Base-by-base conservation (phyloP, 192 early-diverging fungal genomes). In the Cladochytrium replicatum region DNA sequence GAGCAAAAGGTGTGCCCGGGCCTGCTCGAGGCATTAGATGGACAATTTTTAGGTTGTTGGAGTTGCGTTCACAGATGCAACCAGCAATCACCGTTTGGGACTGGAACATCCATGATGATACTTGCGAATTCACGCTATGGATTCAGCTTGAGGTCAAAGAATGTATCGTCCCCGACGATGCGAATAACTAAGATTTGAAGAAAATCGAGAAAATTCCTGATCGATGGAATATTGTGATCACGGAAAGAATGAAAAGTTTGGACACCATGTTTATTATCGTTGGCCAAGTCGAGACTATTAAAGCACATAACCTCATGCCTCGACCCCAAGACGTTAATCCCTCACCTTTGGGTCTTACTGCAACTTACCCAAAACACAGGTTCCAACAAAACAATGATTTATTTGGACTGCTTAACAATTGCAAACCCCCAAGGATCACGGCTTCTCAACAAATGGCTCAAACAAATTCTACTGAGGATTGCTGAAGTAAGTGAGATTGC, bases 81-180 rank as follows among this genome's bases (percentile, higher is more conserved):
- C 91, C 1, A 74, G 60, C 4, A 57, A 79, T 45, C 74, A 85
- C 9, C n/a, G n/a, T n/a, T n/a, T n/a, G n/a, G n/a, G n/a, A n/a
- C n/a, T n/a, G n/a, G n/a, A n/a, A n/a, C n/a, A n/a, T n/a, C n/a
- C n/a, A n/a, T n/a, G n/a, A n/a, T n/a, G n/a, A n/a, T 17, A 7
- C 19, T 39, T 29, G 11, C 47, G 83, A 77, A n/a, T n/a, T n/a
- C n/a, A 83, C 91, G 4, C 64, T 97, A 29, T 63, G 87, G 21
- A 89, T 95, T 55, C 94, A 97, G 63, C 77, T 94, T 32, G 83
- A 85, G 28, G 87, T 91, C 39, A 93, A 93, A 55, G 94, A 97
- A 58, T 92, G 89, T 46, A 60, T 94, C 9, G 56, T 97, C 21
- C 64, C 75, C 9, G 50, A 62, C 25, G 68, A 84, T 19, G 54